Conservation (phyloP, 2,329 filamentous ascomycete genomes). For the Botrytis tulipae region DNA sequence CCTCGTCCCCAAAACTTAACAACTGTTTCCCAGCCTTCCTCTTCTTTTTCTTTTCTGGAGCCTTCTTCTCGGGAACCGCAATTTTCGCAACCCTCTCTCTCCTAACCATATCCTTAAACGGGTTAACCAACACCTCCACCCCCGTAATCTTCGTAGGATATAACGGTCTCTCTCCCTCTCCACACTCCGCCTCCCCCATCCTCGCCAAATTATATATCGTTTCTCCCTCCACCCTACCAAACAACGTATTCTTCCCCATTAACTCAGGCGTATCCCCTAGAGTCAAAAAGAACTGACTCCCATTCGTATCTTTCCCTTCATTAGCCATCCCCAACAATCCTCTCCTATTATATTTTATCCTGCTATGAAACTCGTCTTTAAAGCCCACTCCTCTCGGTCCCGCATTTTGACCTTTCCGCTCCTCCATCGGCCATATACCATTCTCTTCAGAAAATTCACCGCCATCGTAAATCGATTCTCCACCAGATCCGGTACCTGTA, state of each 20-base stretch:
- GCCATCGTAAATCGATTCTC: conserved; percentile 88
- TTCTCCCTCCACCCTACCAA: conserved; percentile 87
- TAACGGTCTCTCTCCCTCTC: conserved; percentile 77
- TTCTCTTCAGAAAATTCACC: conserved; percentile 57
- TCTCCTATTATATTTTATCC: conserved; percentile 88
- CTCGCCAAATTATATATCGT: conserved; percentile 95
- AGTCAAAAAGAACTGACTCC: conserved; percentile 97
- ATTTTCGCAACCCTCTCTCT: conserved; percentile 57
- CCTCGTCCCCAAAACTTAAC: conserved; percentile 73
- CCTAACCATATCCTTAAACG: conserved; percentile 78
- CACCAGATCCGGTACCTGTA: conserved; percentile 86
- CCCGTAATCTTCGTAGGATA: conserved; percentile 79
- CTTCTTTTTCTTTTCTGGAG: conserved; percentile 59
- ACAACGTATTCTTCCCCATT: conserved; percentile 87
- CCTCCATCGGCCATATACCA: conserved; percentile 55
- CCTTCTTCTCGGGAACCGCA: conserved; percentile 45
- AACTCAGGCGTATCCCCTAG: conserved; percentile 81
- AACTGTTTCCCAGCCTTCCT: conserved; percentile 73
- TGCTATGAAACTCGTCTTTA: conserved; percentile 85
- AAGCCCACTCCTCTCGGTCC: conserved; percentile 60
- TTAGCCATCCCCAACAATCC: conserved; percentile 97
- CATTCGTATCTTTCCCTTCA: conserved; percentile 76
- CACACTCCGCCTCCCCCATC: conserved; percentile 85
- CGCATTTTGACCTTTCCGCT: conserved; percentile 60
- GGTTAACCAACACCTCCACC: conserved; percentile 76